Base-by-base conservation (phyloP, 2,329 filamentous ascomycete species). In the Bipolaris zeicola region DNA sequence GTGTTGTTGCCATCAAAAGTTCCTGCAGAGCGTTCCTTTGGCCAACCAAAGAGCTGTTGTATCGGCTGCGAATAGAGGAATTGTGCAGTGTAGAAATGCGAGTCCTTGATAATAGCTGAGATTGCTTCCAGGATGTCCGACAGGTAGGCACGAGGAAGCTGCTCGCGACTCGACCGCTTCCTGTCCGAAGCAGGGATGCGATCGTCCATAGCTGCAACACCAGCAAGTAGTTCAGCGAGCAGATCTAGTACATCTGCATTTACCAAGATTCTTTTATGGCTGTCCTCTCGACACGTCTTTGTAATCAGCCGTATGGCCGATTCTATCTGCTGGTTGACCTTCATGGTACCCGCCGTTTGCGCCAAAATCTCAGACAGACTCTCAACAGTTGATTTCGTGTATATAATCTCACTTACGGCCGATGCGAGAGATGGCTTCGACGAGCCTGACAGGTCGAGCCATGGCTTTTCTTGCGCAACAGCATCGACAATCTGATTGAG, bases 41-140 rank as follows among this genome's bases (percentile, higher is more conserved):
- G 65, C 64, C 68, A 69, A 13, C 65, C 68, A 42, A 75, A 75
- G 24, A 72, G 62, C 50, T 67, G 63, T 45, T 71, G 72, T 52
- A 78, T 74, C 14, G 72, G 65, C n/a, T 75, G 71, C 5, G 78
- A 78, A 52, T 81, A 78, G 18, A 81, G 65, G 44, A 82, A 75
- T 13, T 91, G 85, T 62, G 88, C 88, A 8, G 91, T 88, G 52
- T 92, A 86, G 74, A 89, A 90, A 64, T 88, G 89, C 0, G 94
- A 97, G 66, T 91, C 86, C 58, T 87, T 85, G 47, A 96, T 85
- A 45, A 97, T 89, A 43, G 87, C 84, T 18, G 87, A 84, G 48
- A 96, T 85, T 0, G 93, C 91, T 60, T 92, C 88, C 6, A 98
- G 78, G 16, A 96, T 84, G 8, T 87, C 86, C 1, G 87, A 83